These are phyloP conservation scores for Phytophthora litchii DNA, from an alignment of 352 stramenopile genomes.

Conservation along the genomic window DNA sequence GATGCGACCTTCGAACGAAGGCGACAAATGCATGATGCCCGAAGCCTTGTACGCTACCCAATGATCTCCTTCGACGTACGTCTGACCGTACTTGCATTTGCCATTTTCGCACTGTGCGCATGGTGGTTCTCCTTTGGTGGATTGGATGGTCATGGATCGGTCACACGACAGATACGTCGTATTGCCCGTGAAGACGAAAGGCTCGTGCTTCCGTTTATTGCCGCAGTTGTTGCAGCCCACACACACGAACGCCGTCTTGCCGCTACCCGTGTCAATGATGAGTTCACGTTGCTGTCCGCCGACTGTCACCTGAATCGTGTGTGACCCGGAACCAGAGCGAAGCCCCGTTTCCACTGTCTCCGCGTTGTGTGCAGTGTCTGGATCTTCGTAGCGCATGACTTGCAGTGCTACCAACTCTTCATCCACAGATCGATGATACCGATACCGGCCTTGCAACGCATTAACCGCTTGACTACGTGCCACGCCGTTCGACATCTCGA, in stretches of 20 bases:
- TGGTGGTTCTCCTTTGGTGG: slow-evolving; percentile 20
- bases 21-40: slow-evolving; percentile 69
- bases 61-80: slow-evolving; percentile 94
- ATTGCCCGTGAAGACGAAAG: slow-evolving; percentile 58
- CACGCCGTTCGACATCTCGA: slow-evolving; percentile 46
- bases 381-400: slow-evolving; percentile 5
- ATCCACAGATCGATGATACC: slow-evolving; percentile 13
- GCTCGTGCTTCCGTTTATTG: slow-evolving; percentile 78
- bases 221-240: slow-evolving; percentile 90
- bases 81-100: slow-evolving; percentile 91
- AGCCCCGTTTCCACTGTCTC: slow-evolving; percentile 47
- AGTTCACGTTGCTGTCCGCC: slow-evolving; percentile 77
- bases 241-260: slow-evolving; percentile 96
- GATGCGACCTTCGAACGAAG: slow-evolving; percentile 53
- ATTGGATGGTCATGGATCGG: slow-evolving; percentile 29
- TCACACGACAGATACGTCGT: slow-evolving; percentile 62
- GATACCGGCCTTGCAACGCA: slow-evolving; percentile 26
- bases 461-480: slow-evolving; percentile 20
- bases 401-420: slow-evolving; percentile 14
- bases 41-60: slow-evolving; percentile 91
- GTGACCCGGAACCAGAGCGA: slow-evolving; percentile 58
- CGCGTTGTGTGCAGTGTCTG: neutral
- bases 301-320: slow-evolving; percentile 74
- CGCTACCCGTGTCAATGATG: slow-evolving; percentile 96
- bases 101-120: slow-evolving; percentile 47